Percentiles rank a stretch among this genome's conserved stretches.
phyloP scores from a whole-genome alignment of 1,284 basidiomycete genomes.

The Dichomitus squalens region DNA sequence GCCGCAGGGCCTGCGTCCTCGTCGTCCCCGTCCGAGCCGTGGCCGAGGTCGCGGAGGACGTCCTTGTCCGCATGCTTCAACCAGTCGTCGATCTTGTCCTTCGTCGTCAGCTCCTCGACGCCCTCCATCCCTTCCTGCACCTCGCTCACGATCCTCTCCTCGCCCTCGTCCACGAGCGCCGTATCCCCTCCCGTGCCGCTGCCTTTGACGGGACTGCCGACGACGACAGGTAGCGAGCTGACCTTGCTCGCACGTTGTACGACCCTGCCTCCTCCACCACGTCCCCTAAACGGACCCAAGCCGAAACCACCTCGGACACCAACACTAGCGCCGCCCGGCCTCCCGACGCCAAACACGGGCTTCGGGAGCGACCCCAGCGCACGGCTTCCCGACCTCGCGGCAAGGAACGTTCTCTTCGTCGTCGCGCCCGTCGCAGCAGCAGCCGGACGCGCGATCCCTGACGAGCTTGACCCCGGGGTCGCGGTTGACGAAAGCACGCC shows the following conservation, averaged over 20 bases:
- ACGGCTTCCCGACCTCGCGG: background rate
- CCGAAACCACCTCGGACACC: background rate
- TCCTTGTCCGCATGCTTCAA: constrained; percentile 18
- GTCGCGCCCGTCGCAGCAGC: background rate
- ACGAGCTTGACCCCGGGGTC: background rate
- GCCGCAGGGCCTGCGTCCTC: background rate
- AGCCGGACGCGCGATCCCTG: background rate
- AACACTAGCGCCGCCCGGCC: background rate
- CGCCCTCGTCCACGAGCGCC: too few relatives aligned
- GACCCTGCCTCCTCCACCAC: constrained; percentile 24
- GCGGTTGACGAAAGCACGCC: background rate
- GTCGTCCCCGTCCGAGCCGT: constrained; percentile 2
- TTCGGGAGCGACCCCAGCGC: background rate
- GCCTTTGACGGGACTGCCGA: constrained; percentile 39
- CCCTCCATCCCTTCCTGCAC: background rate
- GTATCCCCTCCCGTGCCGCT: constrained; percentile 9
- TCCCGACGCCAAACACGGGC: background rate
- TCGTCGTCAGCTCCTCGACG: constrained; percentile 7
- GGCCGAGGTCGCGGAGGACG: constrained; percentile 16
- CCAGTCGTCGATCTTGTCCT: constrained; percentile 21
- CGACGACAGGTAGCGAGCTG: constrained; percentile 52
- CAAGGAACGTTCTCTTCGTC: background rate
- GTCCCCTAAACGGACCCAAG: background rate
- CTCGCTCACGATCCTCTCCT: too few relatives aligned
- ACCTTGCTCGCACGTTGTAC: constrained; percentile 62